Evolutionary conservation across 1,139 yeast species (phyloP).

Genomic region (Kurtzmaniella quercitrusa): DNA sequence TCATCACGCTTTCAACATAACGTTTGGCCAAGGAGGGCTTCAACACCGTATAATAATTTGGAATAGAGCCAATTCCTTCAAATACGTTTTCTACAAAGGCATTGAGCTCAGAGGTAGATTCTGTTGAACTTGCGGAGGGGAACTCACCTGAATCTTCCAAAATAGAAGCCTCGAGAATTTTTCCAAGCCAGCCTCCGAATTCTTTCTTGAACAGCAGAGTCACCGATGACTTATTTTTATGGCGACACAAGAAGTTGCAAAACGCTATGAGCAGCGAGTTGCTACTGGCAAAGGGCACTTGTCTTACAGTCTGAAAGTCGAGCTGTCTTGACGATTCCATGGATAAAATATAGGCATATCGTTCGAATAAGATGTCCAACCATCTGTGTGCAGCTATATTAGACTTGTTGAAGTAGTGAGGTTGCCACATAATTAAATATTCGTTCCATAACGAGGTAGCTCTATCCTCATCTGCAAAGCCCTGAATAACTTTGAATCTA

Average conservation of each 20-base stretch:
- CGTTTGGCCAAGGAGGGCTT: slow-evolving; percentile 28
- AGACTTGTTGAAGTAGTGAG: slow-evolving; percentile 24
- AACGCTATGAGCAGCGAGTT: slow-evolving; percentile 24
- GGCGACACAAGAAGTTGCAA: slow-evolving; percentile 27
- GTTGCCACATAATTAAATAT: slow-evolving; percentile 25
- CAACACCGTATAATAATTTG: slow-evolving; percentile 19
- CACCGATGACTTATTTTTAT: slow-evolving; percentile 19
- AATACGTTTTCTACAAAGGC: slow-evolving; percentile 34
- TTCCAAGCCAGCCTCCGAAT: slow-evolving; percentile 23
- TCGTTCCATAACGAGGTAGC: slow-evolving; percentile 28
- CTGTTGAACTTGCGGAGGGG: slow-evolving; percentile 30
- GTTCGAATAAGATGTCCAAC: slow-evolving; percentile 30
- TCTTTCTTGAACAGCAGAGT: slow-evolving; percentile 27
- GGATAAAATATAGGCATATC: slow-evolving; percentile 22
- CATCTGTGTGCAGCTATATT: slow-evolving; percentile 38
- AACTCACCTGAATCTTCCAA: slow-evolving; percentile 18
- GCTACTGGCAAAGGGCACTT: slow-evolving; percentile 25
- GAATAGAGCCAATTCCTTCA: slow-evolving; percentile 25
- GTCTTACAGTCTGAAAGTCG: slow-evolving; percentile 10
- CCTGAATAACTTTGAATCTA: slow-evolving; percentile 33
- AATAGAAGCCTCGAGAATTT: slow-evolving; percentile 15
- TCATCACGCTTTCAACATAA: slow-evolving; percentile 28
- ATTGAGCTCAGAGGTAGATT: slow-evolving; percentile 15
- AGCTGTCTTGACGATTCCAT: slow-evolving; percentile 15
- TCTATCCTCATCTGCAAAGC: slow-evolving; percentile 20